Evolutionary conservation across 805 yeast species (phyloP).

Genomic region (Schwanniomyces sp.): DNA sequence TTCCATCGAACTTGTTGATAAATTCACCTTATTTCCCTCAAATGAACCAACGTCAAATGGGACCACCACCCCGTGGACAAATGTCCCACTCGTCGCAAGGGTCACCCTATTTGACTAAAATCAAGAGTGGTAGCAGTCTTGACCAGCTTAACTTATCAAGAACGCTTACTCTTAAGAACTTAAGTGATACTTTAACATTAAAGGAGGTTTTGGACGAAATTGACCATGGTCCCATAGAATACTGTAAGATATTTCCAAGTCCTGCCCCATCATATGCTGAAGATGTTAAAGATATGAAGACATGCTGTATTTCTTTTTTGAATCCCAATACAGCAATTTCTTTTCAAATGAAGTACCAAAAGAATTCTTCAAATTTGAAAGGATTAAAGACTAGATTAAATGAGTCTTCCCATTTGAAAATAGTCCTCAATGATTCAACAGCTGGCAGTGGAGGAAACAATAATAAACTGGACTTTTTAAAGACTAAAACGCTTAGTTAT

Average conservation of each 20-base stretch:
- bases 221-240: slow-evolving; percentile 63
- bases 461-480: slow-evolving; percentile 31
- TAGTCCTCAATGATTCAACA: slow-evolving; percentile 24
- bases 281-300: slow-evolving; percentile 17
- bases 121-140: slow-evolving; percentile 16
- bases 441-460: slow-evolving; percentile 5
- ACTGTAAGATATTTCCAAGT: slow-evolving; percentile 42
- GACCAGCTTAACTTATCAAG: slow-evolving; percentile 38
- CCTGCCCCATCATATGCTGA: slow-evolving; percentile 29
- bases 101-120: slow-evolving; percentile 14
- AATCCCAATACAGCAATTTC: slow-evolving; percentile 31
- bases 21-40: slow-evolving; percentile 56
- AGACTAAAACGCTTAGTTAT: slow-evolving; percentile 40
- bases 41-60: slow-evolving; percentile 10
- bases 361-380: slow-evolving; percentile 22
- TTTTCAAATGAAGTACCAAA: slow-evolving; percentile 32
- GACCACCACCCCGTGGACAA: slow-evolving; percentile 11
- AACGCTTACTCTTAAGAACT: slow-evolving; percentile 32
- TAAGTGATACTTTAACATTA: slow-evolving; percentile 22
- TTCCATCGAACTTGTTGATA: slow-evolving; percentile 61
- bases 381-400: slow-evolving; percentile 21
- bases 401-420: slow-evolving; percentile 26
- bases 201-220: slow-evolving; percentile 44
- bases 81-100: slow-evolving; percentile 4
- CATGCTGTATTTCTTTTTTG: slow-evolving; percentile 37